Evolutionary conservation across 768 basidiomycete species (phyloP), one percentile per base, ranked within the genome.

Genomic region (Lactifluus pinguis): DNA sequence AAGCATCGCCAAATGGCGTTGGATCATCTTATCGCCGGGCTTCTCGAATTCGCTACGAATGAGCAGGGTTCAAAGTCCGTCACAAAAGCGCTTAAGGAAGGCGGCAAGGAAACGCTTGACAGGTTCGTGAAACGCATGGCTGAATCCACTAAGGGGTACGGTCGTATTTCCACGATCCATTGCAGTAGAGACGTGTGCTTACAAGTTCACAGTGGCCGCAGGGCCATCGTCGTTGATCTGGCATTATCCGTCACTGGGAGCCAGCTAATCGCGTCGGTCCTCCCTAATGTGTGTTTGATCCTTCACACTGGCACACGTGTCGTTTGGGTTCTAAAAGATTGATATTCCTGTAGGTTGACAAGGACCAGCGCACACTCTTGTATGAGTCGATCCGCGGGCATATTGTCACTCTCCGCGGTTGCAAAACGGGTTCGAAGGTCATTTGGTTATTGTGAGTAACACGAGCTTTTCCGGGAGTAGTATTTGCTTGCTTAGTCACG

Each of bases 1-100:
- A 81, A 83, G 68, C 86, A 92, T 67, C 84, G 84, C 57, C 76
- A 81, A 45, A 82, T 88, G 79, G 84, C 90, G 15, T 75, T 92
- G n/a, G 83, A 89, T 51, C 87, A 90, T 68, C 78, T 93, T 49
- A 74, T 92, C 47, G 77, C 78, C 10, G 87, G 87, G n/a, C 75
- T 93, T 29, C 80, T 87, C 42, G 87, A 89, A 65, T 92, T 85
- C 67, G 80, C 90, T 2, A 88, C 84, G 21, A 87, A 84, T 67
- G 87, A 92, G 67, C 90, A 92, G 72, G 91, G 91, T n/a, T 80
- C 84, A 67, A 93, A 93, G 74, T 89, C 87, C 15, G 82, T 93
- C 62, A 87, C 83, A 50, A 92, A 92, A 74, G 89, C 89, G 34
- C 76, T 93, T 60, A 93, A 92, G 71, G 89, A 92, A 72, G 87